These are phyloP conservation scores for Penicillium sp. DNA, from an alignment of 2,329 filamentous ascomycete genomes.

Conservation along the genomic window DNA sequence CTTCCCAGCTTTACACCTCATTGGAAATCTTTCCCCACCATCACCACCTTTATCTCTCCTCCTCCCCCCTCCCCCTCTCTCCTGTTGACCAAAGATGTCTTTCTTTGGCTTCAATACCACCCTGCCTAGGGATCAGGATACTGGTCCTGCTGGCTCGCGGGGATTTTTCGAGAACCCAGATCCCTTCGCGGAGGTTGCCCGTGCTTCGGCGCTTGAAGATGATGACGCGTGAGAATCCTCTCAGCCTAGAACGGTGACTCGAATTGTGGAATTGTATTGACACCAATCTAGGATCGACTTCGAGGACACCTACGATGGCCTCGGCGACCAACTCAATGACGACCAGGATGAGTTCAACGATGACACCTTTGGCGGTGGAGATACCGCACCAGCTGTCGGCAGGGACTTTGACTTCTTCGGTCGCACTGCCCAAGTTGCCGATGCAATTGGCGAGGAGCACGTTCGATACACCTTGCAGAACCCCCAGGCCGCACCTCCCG, in stretches of 20 bases:
- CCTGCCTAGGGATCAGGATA: conserved; percentile 66
- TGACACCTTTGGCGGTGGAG: conserved; percentile 72
- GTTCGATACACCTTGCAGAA: conserved; percentile 76
- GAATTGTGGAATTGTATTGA: background rate
- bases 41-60: conserved; percentile 13
- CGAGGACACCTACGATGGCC: conserved; percentile 94
- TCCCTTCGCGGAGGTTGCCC: conserved; percentile 81
- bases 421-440: conserved; percentile 80
- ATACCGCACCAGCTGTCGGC: conserved; percentile 54
- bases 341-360: conserved; percentile 94
- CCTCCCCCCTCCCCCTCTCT: conserved; percentile 13
- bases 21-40: conserved; percentile 11
- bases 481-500: conserved; percentile 48
- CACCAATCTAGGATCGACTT: conserved; percentile 67
- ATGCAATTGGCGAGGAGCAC: conserved; percentile 88
- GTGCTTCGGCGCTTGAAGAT: conserved; percentile 55
- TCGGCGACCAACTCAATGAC: conserved; percentile 88
- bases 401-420: conserved; percentile 98
- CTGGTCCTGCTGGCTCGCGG: conserved; percentile 64
- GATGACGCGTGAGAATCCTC: conserved; percentile 57
- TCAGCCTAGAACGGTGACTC: conserved; percentile 20
- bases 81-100: conserved; percentile 61
- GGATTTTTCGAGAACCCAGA: conserved; percentile 77
- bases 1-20: conserved; percentile 11
- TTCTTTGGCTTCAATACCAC: conserved; percentile 86